Conservation (phyloP, 2,329 filamentous ascomycete genomes). For the Pseudopyrenochaeta lycopersici region DNA sequence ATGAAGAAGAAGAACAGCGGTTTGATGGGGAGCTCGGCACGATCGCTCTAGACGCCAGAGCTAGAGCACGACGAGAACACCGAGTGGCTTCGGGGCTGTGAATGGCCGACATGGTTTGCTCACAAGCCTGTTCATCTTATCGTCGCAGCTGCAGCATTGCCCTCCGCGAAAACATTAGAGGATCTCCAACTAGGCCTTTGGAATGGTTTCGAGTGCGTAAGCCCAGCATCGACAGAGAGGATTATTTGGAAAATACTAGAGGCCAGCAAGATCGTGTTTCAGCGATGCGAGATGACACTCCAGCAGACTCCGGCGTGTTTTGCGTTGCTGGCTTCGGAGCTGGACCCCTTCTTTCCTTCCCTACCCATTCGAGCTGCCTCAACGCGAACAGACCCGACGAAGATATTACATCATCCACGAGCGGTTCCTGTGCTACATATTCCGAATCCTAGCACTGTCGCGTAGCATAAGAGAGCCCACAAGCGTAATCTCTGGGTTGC, state of each 20-base stretch:
- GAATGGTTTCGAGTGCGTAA: slow-evolving; percentile 7
- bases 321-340: slow-evolving; percentile 15
- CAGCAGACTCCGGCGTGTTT: slow-evolving; percentile 8
- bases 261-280: slow-evolving; percentile 10
- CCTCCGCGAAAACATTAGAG: slow-evolving; percentile 1
- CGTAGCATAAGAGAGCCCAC: slow-evolving; percentile 10
- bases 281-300: slow-evolving; percentile 9
- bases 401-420: slow-evolving; percentile 13
- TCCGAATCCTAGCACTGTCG: slow-evolving; percentile 9
- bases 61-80: slow-evolving; percentile 15
- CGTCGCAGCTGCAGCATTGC: slow-evolving; percentile 5
- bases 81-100: slow-evolving; percentile 11
- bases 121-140: slow-evolving; percentile 14
- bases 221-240: slow-evolving; percentile 7
- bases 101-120: slow-evolving; percentile 13
- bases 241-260: slow-evolving; percentile 16
- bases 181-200: slow-evolving; percentile 5
- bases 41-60: too few species aligned
- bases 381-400: slow-evolving; percentile 10
- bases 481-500: slow-evolving; percentile 7
- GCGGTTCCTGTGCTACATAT: slow-evolving; percentile 13
- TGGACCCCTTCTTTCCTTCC: slow-evolving; percentile 14
- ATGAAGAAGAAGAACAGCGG: too few species aligned
- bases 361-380: slow-evolving; percentile 9
- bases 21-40: too few species aligned